These are phyloP conservation scores for Talaromyces sp. DNA, from an alignment of 2,329 filamentous ascomycete species.

Conservation along the genomic window DNA sequence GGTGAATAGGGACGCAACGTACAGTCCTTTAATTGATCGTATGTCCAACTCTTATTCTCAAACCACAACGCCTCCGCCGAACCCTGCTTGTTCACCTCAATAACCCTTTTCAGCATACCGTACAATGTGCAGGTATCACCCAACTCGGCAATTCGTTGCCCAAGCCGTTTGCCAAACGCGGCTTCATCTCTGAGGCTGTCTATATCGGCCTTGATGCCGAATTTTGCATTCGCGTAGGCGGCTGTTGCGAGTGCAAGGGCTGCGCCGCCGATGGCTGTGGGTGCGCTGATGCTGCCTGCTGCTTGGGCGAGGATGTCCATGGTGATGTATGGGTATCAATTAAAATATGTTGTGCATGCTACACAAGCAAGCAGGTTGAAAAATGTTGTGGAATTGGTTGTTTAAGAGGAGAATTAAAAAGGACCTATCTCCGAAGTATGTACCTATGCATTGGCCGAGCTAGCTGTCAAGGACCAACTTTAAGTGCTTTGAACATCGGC, in stretches of 20 bases:
- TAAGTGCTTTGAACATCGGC: not conserved
- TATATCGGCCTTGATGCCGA: constrained; percentile 43
- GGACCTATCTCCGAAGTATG: not conserved
- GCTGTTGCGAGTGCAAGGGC: constrained; percentile 37
- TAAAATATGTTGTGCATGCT: not conserved
- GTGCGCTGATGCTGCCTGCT: constrained; percentile 5
- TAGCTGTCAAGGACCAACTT: not conserved
- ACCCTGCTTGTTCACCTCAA: constrained; percentile 41
- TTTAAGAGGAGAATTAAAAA: not conserved
- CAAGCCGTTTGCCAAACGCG: constrained; percentile 35
- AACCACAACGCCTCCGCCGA: constrained; percentile 49
- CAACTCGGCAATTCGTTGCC: constrained; percentile 36
- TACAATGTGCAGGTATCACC: constrained; percentile 45
- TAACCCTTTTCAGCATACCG: constrained; percentile 42
- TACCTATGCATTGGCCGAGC: not conserved
- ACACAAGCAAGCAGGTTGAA: not conserved
- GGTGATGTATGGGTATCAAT: not conserved
- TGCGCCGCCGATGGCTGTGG: constrained; percentile 27
- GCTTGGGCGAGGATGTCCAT: constrained; percentile 20
- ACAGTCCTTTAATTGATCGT: constrained; percentile 46
- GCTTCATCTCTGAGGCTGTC: constrained; percentile 35
- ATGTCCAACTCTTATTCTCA: constrained; percentile 51
- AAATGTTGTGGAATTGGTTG: not conserved
- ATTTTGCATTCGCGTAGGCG: constrained; percentile 47
- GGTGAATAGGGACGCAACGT: constrained; percentile 23